Base-by-base conservation (phyloP, 1,284 basidiomycete species). In the Golubevia pallescens region DNA sequence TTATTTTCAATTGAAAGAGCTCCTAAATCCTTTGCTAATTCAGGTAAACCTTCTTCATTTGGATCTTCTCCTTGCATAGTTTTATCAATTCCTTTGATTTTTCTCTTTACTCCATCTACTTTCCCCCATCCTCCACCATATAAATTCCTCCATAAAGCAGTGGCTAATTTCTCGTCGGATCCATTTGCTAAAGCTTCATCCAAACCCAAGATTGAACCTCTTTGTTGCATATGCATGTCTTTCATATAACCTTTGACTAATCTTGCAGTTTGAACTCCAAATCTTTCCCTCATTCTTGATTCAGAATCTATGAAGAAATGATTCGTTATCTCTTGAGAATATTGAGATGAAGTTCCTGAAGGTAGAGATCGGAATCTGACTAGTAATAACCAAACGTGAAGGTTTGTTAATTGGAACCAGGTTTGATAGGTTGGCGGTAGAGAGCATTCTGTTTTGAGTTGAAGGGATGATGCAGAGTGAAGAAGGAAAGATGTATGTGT, bases 251-350 rank as follows among this genome's bases (percentile, higher is more conserved):
- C 91, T 63, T 91, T 91, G 67, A 99, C 91, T 42, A 96, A 89
- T 3, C 91, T 87, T 6, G 84, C 93, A 91, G 60, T 95, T 91
- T 34, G 85, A 65, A 81, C 88, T 90, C 67, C 95, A 90, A 74
- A 97, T 89, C 64, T 90, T 86, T 84, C 80, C 19, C 95, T 91
- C 75, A 98, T 92, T 68, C 95, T 92, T 78, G 93, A 92, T 83
- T 98, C 96, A 70, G 94, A 90, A 84, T 99, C 94, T 75, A 95
- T 89, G 88, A 99, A 99, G 88, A 96, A 97, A 87, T 97, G 94
- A 86, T 96, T 94, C 73, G 97, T 89, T 63, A 98, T 88, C 58
- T 91, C 93, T 87, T 95, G 92, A 70, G 91, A 87, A 87, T 92
- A 91, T 71, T 89, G 86, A 70, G 87, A 87, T 21, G 92, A 92